Percentiles rank a stretch among this genome's conserved stretches.
These are phyloP conservation scores for Trichoderma sp. DNA, from an alignment of 2,329 filamentous ascomycete species.

Conservation along the genomic window DNA sequence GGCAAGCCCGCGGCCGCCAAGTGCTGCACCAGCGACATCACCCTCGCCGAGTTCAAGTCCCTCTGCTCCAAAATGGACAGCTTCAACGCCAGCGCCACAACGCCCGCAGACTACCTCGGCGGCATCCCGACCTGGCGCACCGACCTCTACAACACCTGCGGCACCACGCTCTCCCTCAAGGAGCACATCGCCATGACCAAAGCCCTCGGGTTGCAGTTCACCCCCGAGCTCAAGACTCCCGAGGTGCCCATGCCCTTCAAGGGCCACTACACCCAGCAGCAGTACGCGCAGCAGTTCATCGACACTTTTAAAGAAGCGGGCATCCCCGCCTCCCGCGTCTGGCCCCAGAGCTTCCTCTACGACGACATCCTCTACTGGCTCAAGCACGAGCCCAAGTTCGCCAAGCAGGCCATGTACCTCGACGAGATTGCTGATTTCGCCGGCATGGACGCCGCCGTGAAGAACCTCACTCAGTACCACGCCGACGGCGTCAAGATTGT, in stretches of 20 bases:
- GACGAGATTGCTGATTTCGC: constrained; percentile 61
- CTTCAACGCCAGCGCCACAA: constrained; percentile 59
- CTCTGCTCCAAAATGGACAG: constrained; percentile 73
- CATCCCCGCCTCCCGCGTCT: constrained; percentile 57
- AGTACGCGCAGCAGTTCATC: constrained; percentile 65
- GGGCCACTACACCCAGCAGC: constrained; percentile 63
- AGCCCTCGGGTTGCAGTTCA: constrained; percentile 61
- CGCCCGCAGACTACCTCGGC: constrained; percentile 56
- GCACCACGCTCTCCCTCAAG: constrained; percentile 60
- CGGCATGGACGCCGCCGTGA: constrained; percentile 55
- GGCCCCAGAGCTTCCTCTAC: constrained; percentile 66
- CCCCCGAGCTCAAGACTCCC: constrained; percentile 67
- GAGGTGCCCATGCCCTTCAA: constrained; percentile 70
- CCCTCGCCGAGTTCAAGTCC: constrained; percentile 64
- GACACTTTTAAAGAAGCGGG: constrained; percentile 57
- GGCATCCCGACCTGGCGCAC: constrained; percentile 64
- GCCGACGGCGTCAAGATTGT: constrained; percentile 62
- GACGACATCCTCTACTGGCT: constrained; percentile 69
- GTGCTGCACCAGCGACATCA: constrained; percentile 73
- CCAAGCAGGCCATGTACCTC: constrained; percentile 63
- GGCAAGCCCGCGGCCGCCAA: constrained; percentile 54
- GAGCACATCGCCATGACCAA: constrained; percentile 64
- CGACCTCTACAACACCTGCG: constrained; percentile 66
- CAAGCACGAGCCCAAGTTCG: constrained; percentile 60
- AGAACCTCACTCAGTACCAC: constrained; percentile 57